A percentile compares a stretch with the other conserved stretches of the same genome.
phyloP scores from a whole-genome alignment of 345 rosid genomes.

The Syzygium jambos region DNA sequence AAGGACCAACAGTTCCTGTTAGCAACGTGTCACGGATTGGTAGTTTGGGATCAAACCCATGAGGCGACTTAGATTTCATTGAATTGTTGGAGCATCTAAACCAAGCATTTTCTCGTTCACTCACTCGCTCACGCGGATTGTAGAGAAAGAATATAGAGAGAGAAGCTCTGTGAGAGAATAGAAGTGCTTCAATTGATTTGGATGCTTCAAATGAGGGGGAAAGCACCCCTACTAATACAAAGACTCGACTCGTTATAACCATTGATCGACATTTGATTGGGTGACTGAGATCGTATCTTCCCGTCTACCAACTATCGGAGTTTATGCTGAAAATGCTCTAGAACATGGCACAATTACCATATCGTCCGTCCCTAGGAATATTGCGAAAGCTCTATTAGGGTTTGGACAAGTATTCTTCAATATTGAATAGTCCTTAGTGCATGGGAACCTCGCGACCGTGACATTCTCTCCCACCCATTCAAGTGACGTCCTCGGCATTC shows the following conservation, averaged over 20 bases:
- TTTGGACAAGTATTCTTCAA: not conserved
- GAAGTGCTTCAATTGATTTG: not conserved
- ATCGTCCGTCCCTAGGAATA: not conserved
- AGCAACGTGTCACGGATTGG: too few relatives aligned
- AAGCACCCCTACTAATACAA: not conserved
- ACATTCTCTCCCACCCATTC: not conserved
- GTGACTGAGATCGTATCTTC: fast-evolving
- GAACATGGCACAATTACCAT: not conserved
- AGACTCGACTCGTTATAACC: not conserved
- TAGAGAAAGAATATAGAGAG: not conserved
- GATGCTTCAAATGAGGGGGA: not conserved
- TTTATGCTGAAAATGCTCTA: too few relatives aligned
- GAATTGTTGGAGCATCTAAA: too few relatives aligned
- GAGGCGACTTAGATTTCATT: too few relatives aligned
- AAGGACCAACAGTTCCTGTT: too few relatives aligned
- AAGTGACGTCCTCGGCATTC: not conserved
- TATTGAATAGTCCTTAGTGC: not conserved
- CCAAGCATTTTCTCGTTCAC: not conserved
- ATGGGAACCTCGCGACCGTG: not conserved
- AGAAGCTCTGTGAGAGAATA: not conserved
- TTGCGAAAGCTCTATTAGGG: not conserved
- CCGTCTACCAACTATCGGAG: not conserved
- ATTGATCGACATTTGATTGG: not conserved
- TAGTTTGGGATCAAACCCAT: too few relatives aligned
- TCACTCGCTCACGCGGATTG: fast-evolving